Base-by-base conservation (phyloP, 805 yeast species). In the Sporopachydermia lactativora region DNA sequence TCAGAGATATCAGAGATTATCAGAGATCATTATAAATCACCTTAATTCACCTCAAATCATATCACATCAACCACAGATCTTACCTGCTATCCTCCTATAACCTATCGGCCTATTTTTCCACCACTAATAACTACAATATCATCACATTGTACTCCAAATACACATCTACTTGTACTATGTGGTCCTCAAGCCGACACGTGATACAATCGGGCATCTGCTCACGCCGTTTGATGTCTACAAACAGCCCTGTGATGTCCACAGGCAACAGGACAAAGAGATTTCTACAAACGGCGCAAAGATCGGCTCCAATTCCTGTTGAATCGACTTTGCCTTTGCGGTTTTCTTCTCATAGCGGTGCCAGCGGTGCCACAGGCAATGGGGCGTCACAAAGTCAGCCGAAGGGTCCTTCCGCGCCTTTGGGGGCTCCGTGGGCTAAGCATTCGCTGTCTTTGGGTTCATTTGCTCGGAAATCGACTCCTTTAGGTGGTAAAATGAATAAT, bases 251-350 rank as follows among this genome's bases (percentile, higher is more conserved):
- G 31, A 24, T 6, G 37, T 6, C 16, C 8, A n/a, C 11, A 6
- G 13, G 6, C 37, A 35, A 35, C 16, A 5, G 37, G 14, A 37
- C 50, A 4, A 57, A 53, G 46, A 41, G 62, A 31, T 56, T 47
- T 41, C 49, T 58, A 44, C 57, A 57, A 41, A 57, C 59, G 3
- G 51, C 53, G 4, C 60, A 59, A n/a, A 24, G 31, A 8, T 24
- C 31, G n/a, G n/a, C 13, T 24, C 31, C 31, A 8, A 24, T 24
- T 24, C 31, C 31, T 24, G 31, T 24, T 8, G 31, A 24, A n/a
- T 24, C 31, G n/a, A 15, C 15, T 15, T 17, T 36, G 18, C 38
- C 38, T 5, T 36, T 36, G 38, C 16, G 18, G 14, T 36, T 24
- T 24, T 24, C 31, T 8, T 24, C 31, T 5, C n/a, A n/a, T n/a